Base-by-base conservation (phyloP, 805 yeast genomes). In the Hanseniaspora vineae region DNA sequence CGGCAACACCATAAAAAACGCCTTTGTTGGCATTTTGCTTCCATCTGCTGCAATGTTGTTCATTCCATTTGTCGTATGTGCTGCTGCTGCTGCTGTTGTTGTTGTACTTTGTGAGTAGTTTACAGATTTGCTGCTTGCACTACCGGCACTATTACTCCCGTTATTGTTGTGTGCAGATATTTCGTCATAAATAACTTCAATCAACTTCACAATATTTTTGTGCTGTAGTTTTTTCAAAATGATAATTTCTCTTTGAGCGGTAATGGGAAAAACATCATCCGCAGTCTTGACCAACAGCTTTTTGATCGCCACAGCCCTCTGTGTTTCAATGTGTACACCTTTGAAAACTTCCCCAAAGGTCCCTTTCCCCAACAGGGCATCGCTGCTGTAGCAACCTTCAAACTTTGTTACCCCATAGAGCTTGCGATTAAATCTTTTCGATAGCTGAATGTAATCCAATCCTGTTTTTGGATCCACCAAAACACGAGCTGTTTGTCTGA, bases 241-340 rank as follows among this genome's bases (percentile, higher is more conserved):
- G 15, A 81, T 76, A 50, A 90, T 88, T 59, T 92, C 99, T 52
- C 99, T 74, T 64, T 89, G 77, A 1, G 97, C 96, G 0, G 98
- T 92, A 29, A 92, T 80, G 1, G 98, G 97, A 59, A 90, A 88
- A 35, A 85, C 83, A 46, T 69, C 69, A 35, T 60, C 58, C 39
- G 63, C 64, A 13, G 66, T 63, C 49, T 62, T 65, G 23, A 84
- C 73, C n/a, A 88, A 68, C 44, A 92, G 76, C 59, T 81, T 84
- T 64, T 92, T 92, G 55, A 94, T 70, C 0, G 99, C 99, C 17
- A 90, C 97, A 14, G 74, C 68, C n/a, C 72, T 63, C 35, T 66
- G 68, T 37, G 76, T 71, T 44, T 70, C 65, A 44, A 60, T 51
- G 51, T 69, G 72, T 11, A 59, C 66, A 4, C 95, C 97, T 58